Conservation (phyloP, 306 rosid genomes). For the Cicer bijugum region DNA sequence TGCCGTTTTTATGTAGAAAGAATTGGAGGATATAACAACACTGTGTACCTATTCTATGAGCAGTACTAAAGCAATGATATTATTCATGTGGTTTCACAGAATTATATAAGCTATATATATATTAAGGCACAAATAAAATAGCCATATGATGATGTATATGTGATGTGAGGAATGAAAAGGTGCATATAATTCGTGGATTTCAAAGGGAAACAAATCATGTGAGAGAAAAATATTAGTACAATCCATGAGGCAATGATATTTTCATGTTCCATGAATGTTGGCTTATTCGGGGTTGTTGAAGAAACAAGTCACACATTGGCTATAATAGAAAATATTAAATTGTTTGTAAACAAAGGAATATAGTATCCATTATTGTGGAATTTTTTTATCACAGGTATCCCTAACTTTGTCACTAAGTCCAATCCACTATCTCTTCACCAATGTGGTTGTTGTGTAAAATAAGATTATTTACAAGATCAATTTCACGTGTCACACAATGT, state of each 20-base stretch:
- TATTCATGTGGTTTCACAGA: background rate
- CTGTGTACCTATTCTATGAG: background rate
- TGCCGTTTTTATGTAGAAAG: constrained; percentile 43
- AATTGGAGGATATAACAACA: background rate
- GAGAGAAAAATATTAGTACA: constrained; percentile 22
- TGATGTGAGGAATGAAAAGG: constrained; percentile 2
- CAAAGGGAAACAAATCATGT: constrained; percentile 19
- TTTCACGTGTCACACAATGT: background rate
- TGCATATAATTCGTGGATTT: constrained; percentile 31
- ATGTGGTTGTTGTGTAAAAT: background rate
- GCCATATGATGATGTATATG: background rate
- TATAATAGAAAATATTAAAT: background rate
- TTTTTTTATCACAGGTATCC: too few relatives aligned
- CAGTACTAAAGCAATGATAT: background rate
- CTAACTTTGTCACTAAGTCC: too few relatives aligned
- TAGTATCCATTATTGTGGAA: too few relatives aligned
- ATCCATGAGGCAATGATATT: constrained; percentile 17
- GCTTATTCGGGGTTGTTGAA: constrained; percentile 10
- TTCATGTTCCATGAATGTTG: constrained; percentile 40
- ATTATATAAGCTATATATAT: background rate
- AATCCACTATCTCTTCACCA: too few relatives aligned
- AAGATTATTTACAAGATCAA: background rate
- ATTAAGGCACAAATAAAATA: background rate
- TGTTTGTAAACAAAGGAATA: background rate
- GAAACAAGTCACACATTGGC: background rate